These are phyloP conservation scores for Diaporthe nobilis DNA, from an alignment of 2,329 filamentous ascomycete genomes.

Conservation along the genomic window DNA sequence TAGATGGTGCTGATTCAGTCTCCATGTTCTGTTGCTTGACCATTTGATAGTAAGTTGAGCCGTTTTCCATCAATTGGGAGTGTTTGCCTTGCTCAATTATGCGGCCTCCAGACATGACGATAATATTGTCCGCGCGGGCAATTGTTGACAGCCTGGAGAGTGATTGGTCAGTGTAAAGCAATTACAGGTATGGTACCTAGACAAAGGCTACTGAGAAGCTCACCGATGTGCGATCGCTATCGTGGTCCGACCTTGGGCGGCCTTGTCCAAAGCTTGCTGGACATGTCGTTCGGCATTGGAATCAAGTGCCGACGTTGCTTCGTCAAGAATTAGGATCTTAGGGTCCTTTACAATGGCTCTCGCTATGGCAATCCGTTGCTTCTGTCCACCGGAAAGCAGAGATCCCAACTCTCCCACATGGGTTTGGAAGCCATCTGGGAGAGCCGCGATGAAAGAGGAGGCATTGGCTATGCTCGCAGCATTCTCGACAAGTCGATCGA, in stretches of 20 bases:
- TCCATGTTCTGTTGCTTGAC: constrained; percentile 91
- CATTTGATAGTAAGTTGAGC: constrained; percentile 84
- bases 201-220: background rate
- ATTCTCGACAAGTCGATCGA: constrained; percentile 73
- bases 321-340: constrained; percentile 92
- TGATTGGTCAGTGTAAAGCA: background rate
- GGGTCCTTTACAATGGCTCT: constrained; percentile 91
- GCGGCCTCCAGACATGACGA: constrained; percentile 86
- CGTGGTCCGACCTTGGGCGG: constrained; percentile 88
- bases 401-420: constrained; percentile 95
- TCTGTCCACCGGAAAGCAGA: constrained; percentile 92
- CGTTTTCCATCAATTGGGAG: constrained; percentile 78
- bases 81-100: constrained; percentile 95
- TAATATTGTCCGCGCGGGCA: constrained; percentile 93
- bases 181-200: background rate
- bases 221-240: constrained; percentile 90
- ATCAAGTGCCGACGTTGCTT: constrained; percentile 87
- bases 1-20: constrained; percentile 56
- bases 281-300: constrained; percentile 96
- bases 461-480: constrained; percentile 94
- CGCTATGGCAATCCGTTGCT: constrained; percentile 96
- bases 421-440: constrained; percentile 93
- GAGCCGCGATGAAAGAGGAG: constrained; percentile 85
- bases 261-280: constrained; percentile 92
- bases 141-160: constrained; percentile 84